A percentile compares a stretch with the other conserved stretches of the same genome.
These are phyloP conservation scores for Xylariaceae sp. DNA, from an alignment of 2,329 filamentous ascomycete species.

Conservation along the genomic window DNA sequence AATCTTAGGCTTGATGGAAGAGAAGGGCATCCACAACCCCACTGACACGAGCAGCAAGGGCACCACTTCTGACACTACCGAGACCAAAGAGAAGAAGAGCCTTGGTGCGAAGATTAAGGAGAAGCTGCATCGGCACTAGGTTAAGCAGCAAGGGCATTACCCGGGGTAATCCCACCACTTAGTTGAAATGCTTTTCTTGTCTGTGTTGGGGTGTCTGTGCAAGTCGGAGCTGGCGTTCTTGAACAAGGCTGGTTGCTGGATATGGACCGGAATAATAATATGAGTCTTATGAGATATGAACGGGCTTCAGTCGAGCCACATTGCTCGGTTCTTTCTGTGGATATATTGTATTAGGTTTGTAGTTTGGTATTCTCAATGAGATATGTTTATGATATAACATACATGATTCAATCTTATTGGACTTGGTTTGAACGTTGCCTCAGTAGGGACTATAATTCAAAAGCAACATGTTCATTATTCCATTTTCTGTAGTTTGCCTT, in stretches of 20 bases:
- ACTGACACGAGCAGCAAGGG: conserved; percentile 19
- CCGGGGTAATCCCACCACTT: not conserved
- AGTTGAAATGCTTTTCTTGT: not conserved
- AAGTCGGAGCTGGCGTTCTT: not conserved
- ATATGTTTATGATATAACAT: no score
- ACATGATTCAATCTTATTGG: no score
- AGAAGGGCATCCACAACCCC: conserved; percentile 41
- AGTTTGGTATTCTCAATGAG: no score
- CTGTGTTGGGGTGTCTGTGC: not conserved
- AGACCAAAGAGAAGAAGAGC: conserved; percentile 41
- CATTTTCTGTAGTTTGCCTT: no score
- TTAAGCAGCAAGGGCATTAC: not conserved
- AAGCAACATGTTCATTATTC: no score
- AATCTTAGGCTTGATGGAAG: conserved; percentile 44
- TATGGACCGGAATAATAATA: no score
- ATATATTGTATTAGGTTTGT: not conserved
- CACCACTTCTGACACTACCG: conserved; percentile 16
- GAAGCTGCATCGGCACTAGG: conserved; percentile 53
- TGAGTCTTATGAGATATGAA: not conserved
- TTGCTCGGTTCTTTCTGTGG: not conserved
- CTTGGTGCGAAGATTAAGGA: conserved; percentile 63
- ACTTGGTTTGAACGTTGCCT: no score
- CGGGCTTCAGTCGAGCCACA: not conserved
- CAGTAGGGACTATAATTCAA: no score
- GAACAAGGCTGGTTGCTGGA: no score